Base-by-base conservation (phyloP, 1,284 basidiomycete species). In the Marasmius sp. region DNA sequence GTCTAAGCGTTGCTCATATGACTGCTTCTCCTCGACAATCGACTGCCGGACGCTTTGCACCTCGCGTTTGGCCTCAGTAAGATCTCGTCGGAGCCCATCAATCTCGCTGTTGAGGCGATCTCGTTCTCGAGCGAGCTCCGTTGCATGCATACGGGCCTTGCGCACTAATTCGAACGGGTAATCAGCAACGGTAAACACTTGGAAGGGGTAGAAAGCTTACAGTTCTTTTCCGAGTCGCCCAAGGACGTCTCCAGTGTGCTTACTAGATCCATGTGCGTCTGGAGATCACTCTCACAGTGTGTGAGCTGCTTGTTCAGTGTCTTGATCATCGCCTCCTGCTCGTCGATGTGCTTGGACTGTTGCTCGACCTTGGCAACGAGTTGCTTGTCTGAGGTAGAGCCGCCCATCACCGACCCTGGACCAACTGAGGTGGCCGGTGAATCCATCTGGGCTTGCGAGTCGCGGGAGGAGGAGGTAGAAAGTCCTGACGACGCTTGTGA, bases 261-360 rank as follows among this genome's bases (percentile, higher is more conserved):
- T 64, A 95, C 93, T 60, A 96, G 84, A 72, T 97, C 93, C 83
- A 95, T 94, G 72, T 96, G 94, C 57, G 92, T 90, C 69, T 95
- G 92, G 62, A 97, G 80, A 74, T 97, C 94, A 64, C 84, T 87
- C 76, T 97, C 94, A 72, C 94, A 95, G 73, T 96, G 94, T 37
- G 87, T 87, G 59, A 97, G 76, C 75, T 95, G 94, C 75, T 95
- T 94, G 76, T 94, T 94, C 61, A 97, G 84, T 38, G 91, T 95
- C 77, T 93, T 92, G 79, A 97, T 94, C 91, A 92, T 93, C 55
- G 83, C 84, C 67, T 94, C 92, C 71, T 93, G 91, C 77, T 95
- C 93, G 34, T 88, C 90, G 52, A 94, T 79, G 57, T 85, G 85
- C 70, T 89, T 92, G 16, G 83, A 74, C 73, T 93, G 91, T 67